These are phyloP conservation scores for Amanita exitialis DNA, from an alignment of 768 basidiomycete genomes.

Conservation along the genomic window DNA sequence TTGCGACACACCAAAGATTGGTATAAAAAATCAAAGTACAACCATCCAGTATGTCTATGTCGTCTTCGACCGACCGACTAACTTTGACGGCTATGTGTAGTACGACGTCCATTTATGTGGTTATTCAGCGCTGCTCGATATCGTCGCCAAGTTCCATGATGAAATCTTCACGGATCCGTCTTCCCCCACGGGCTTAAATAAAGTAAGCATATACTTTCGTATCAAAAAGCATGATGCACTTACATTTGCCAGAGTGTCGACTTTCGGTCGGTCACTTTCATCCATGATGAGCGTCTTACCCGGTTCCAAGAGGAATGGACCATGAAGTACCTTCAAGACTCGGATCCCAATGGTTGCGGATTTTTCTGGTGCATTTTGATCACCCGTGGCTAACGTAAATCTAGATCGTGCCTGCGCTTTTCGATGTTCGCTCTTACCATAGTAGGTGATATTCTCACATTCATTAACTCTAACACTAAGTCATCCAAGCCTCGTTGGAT, in stretches of 20 bases:
- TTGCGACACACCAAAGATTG: conserved; percentile 64
- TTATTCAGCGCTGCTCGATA: conserved; percentile 58
- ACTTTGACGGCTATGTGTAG: conserved; percentile 26
- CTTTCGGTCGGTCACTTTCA: conserved; percentile 53
- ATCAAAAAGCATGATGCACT: neutral
- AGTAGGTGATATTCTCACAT: conserved; percentile 35
- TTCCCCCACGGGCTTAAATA: conserved; percentile 60
- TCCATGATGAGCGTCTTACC: conserved; percentile 48
- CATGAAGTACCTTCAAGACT: conserved; percentile 44
- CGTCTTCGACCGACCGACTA: neutral
- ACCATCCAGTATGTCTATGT: conserved; percentile 33
- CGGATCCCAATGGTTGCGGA: conserved; percentile 43
- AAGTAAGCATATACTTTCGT: conserved; percentile 25
- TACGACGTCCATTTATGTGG: conserved; percentile 71
- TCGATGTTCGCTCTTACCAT: conserved; percentile 61
- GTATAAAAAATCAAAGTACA: conserved; percentile 63
- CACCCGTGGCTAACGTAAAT: neutral
- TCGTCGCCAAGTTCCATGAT: conserved; percentile 68
- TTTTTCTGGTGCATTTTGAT: neutral
- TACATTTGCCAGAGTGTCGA: conserved; percentile 40
- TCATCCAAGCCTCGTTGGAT: conserved; percentile 50
- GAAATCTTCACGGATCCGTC: conserved; percentile 65
- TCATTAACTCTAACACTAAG: neutral
- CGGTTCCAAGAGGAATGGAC: conserved; percentile 62
- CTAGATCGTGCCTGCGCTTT: conserved; percentile 50